phyloP scores from a whole-genome alignment of 257 asterid genomes.

The Cinchona pubescens region DNA sequence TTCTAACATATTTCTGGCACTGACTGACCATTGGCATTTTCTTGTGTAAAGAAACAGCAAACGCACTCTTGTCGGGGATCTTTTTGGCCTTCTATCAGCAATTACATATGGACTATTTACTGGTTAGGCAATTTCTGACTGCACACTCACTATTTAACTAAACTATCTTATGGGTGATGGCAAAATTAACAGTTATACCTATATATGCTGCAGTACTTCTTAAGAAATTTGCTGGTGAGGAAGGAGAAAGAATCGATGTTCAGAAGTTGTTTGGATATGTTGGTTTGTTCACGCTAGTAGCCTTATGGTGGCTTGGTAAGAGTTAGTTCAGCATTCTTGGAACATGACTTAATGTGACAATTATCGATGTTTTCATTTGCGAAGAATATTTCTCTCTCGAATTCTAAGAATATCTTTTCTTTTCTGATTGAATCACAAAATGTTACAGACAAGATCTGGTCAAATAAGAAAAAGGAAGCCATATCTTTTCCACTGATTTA shows the following conservation, averaged over 20 bases:
- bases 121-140: constrained; percentile 42
- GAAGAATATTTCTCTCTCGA: not conserved
- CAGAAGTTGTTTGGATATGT: constrained; percentile 92
- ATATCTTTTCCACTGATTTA: not conserved
- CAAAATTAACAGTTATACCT: constrained; percentile 13
- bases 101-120: constrained; percentile 81
- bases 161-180: not conserved
- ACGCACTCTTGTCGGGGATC: constrained; percentile 89
- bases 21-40: constrained; percentile 65
- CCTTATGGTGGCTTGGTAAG: constrained; percentile 99
- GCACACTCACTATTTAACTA: constrained; percentile 6
- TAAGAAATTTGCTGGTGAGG: constrained; percentile 88
- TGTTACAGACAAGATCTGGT: not conserved
- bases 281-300: constrained; percentile 81
- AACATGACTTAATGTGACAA: not conserved
- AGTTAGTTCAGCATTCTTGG: not conserved
- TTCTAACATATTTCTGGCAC: constrained; percentile 6
- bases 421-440: not conserved
- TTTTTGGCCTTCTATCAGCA: constrained; percentile 93
- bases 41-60: constrained; percentile 63
- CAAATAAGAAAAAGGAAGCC: not conserved
- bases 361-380: not conserved
- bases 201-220: constrained; percentile 67
- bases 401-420: not conserved
- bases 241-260: constrained; percentile 81